These are phyloP conservation scores for Dothistroma pini DNA, from an alignment of 2,329 filamentous ascomycete genomes.

Conservation along the genomic window DNA sequence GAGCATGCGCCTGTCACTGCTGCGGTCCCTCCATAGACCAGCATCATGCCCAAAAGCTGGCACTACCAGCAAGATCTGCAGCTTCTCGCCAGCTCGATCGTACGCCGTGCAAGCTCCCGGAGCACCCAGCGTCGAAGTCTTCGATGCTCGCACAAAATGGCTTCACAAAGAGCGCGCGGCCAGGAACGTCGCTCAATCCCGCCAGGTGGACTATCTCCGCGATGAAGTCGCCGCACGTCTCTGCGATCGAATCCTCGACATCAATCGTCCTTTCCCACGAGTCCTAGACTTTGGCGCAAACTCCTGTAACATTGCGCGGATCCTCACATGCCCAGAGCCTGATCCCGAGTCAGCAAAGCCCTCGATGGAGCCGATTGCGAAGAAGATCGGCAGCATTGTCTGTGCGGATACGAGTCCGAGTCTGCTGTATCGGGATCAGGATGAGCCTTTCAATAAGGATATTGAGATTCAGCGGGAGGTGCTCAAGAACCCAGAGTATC, in stretches of 20 bases:
- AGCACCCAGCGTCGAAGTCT: constrained; percentile 78
- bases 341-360: constrained; percentile 62
- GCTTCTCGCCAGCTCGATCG: constrained; percentile 7
- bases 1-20: constrained; percentile 23
- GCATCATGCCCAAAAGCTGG: neutral
- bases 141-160: constrained; percentile 84
- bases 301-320: constrained; percentile 87
- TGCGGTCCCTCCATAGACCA: constrained; percentile 5
- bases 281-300: constrained; percentile 94
- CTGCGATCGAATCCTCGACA: constrained; percentile 83
- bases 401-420: constrained; percentile 77
- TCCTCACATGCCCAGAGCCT: constrained; percentile 60
- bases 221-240: constrained; percentile 85
- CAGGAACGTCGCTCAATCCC: constrained; percentile 62
- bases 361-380: constrained; percentile 62
- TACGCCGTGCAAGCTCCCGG: constrained; percentile 79
- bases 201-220: constrained; percentile 85
- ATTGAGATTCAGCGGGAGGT: constrained; percentile 72
- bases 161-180: constrained; percentile 87
- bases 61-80: neutral
- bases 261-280: constrained; percentile 79
- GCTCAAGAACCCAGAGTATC: constrained; percentile 66
- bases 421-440: constrained; percentile 75
- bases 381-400: constrained; percentile 68
- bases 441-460: constrained; percentile 68